phyloP scores from a whole-genome alignment of 2,329 filamentous ascomycete species.

The Fusarium nematophilum region DNA sequence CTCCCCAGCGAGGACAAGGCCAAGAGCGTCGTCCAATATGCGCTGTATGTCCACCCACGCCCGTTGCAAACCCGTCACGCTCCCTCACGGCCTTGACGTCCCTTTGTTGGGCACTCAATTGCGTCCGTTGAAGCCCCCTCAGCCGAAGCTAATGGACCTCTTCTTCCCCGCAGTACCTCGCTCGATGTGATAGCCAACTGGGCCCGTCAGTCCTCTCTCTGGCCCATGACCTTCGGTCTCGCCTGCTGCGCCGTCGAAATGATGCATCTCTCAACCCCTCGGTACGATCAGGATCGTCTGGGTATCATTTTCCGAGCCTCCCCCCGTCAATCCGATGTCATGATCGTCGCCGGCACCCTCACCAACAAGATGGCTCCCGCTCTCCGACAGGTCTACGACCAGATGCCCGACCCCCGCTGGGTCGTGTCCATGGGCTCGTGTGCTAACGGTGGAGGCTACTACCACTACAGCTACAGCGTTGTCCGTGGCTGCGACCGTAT shows the following conservation, averaged over 20 bases:
- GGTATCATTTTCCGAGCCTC: slow-evolving; percentile 93
- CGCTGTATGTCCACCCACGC: slow-evolving; percentile 71
- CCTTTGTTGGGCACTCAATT: background rate
- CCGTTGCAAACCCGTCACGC: background rate
- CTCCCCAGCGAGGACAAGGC: slow-evolving; percentile 82
- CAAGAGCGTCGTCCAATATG: slow-evolving; percentile 86
- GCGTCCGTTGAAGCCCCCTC: background rate
- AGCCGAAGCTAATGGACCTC: slow-evolving; percentile 5
- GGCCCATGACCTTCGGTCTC: slow-evolving; percentile 90
- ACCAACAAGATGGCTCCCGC: slow-evolving; percentile 98
- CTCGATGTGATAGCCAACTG: slow-evolving; percentile 85
- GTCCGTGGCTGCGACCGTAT: slow-evolving; percentile 80
- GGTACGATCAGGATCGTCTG: slow-evolving; percentile 89
- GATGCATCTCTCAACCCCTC: slow-evolving; percentile 90
- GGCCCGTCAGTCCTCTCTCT: slow-evolving; percentile 85
- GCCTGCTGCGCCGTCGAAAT: slow-evolving; percentile 92
- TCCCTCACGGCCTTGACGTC: background rate
- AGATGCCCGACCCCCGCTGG: slow-evolving; percentile 94
- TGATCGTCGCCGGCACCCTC: slow-evolving; percentile 93
- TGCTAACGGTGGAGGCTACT: slow-evolving; percentile 87
- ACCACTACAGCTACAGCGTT: slow-evolving; percentile 86
- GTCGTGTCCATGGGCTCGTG: slow-evolving; percentile 86
- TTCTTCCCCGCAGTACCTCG: slow-evolving; percentile 70
- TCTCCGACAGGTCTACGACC: slow-evolving; percentile 90
- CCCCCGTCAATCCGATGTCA: slow-evolving; percentile 88